These are phyloP conservation scores for Closterium sp. DNA, from an alignment of 139 green algal species.

Conservation along the genomic window DNA sequence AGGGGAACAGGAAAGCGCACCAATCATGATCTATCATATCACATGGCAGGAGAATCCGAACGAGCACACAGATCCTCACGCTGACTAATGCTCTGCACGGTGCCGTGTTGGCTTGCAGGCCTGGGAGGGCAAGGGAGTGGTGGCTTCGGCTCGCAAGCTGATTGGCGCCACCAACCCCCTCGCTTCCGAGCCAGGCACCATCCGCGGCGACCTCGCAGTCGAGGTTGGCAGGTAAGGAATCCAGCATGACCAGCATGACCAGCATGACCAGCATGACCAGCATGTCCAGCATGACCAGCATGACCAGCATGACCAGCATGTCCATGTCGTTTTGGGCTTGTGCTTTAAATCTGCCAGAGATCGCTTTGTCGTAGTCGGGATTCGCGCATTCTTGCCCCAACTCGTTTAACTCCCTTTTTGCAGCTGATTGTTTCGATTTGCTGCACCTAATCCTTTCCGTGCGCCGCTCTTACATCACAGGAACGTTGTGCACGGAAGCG, in stretches of 20 bases:
- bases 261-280: too few species aligned
- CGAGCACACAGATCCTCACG: not conserved
- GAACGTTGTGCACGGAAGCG: conserved; percentile 94
- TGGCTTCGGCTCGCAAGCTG: conserved; percentile 85
- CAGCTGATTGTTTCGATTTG: not conserved
- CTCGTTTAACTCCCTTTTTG: not conserved
- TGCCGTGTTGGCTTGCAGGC: conserved; percentile 45
- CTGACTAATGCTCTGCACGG: not conserved
- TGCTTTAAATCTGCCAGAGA: not conserved
- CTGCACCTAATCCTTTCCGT: not conserved
- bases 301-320: too few species aligned
- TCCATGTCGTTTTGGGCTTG: too few species aligned
- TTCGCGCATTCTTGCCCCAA: too few species aligned
- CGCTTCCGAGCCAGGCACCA: conserved; percentile 88
- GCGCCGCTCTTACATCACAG: conserved; percentile 38
- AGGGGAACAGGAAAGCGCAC: not conserved
- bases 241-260: too few species aligned
- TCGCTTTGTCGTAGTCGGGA: not conserved
- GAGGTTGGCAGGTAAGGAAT: conserved; percentile 70
- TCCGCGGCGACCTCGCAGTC: conserved; percentile 80
- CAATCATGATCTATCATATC: not conserved
- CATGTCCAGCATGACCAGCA: too few species aligned
- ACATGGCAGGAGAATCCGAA: not conserved
- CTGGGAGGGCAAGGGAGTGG: conserved; percentile 93
- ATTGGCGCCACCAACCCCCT: conserved; percentile 91